Conservation (phyloP, 2,329 filamentous ascomycete genomes). For the Fusarium nodosum region DNA sequence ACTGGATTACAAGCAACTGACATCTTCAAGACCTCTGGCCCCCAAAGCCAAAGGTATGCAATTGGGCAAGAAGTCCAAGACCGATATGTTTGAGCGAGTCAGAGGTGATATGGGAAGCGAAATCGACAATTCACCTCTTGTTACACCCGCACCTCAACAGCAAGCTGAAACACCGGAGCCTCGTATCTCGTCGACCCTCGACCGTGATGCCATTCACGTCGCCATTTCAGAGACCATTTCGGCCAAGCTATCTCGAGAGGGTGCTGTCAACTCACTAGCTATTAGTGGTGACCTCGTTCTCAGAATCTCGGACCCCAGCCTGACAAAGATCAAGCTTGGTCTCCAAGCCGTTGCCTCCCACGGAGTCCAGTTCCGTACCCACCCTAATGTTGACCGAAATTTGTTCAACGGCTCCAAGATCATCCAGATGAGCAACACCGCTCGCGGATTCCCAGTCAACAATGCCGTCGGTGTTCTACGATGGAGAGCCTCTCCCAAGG, state of each 20-base stretch:
- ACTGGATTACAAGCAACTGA: slow-evolving; percentile 17
- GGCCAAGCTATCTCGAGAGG: slow-evolving; percentile 89
- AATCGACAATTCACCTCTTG: slow-evolving; percentile 81
- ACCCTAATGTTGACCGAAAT: slow-evolving; percentile 94
- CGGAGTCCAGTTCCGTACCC: slow-evolving; percentile 91
- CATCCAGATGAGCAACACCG: slow-evolving; percentile 90
- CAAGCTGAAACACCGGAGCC: slow-evolving; percentile 66
- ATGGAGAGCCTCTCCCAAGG: slow-evolving; percentile 88
- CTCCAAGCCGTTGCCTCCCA: slow-evolving; percentile 82
- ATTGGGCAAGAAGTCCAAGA: slow-evolving; percentile 98
- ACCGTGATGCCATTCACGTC: slow-evolving; percentile 88
- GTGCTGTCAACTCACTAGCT: slow-evolving; percentile 85
- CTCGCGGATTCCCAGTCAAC: slow-evolving; percentile 93
- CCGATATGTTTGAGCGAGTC: slow-evolving; percentile 96
- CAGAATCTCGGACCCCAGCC: slow-evolving; percentile 86
- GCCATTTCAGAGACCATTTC: slow-evolving; percentile 91
- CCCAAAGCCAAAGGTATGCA: slow-evolving; percentile 98
- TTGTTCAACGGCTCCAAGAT: slow-evolving; percentile 85
- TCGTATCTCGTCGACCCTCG: slow-evolving; percentile 75
- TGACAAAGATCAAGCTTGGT: slow-evolving; percentile 92
- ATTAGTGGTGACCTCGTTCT: slow-evolving; percentile 94
- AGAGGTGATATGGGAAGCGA: slow-evolving; percentile 91
- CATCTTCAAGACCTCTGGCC: slow-evolving; percentile 65
- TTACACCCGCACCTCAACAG: slow-evolving; percentile 67
- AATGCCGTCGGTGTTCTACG: slow-evolving; percentile 92